These are phyloP conservation scores for Gynandropsis gynandra DNA, from an alignment of 345 rosid species.

Conservation along the genomic window DNA sequence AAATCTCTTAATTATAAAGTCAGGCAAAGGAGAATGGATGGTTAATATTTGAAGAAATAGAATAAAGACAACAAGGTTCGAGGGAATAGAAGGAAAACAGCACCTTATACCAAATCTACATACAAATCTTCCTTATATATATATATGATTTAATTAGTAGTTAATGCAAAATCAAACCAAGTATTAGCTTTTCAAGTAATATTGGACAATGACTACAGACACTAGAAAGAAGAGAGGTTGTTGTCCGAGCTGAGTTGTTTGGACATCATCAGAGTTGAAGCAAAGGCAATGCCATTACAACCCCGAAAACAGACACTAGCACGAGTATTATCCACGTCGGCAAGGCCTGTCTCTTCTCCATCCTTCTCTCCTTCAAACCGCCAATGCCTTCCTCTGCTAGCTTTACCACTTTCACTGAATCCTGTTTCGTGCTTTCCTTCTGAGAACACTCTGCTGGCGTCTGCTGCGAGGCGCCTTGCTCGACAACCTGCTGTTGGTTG, in stretches of 20 bases:
- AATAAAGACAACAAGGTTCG: no score
- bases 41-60: no score
- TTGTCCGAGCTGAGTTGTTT: constrained; percentile 13
- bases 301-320: constrained; percentile 78
- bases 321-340: constrained; percentile 85
- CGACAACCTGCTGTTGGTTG: constrained; percentile 50
- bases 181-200: no score
- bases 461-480: constrained; percentile 41
- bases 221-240: background rate
- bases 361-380: constrained; percentile 34
- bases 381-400: constrained; percentile 26
- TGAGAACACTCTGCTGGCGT: constrained; percentile 32
- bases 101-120: no score
- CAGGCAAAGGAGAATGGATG: no score
- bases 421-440: constrained; percentile 29
- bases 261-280: constrained; percentile 62
- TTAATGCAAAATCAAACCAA: no score
- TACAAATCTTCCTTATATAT: no score
- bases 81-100: no score
- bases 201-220: no score
- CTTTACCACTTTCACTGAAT: constrained; percentile 29
- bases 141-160: no score
- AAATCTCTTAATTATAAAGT: no score
- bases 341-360: constrained; percentile 49
- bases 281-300: constrained; percentile 94